These are phyloP conservation scores for Torulaspora pretoriensis DNA, from an alignment of 1,139 yeast species.

Conservation along the genomic window DNA sequence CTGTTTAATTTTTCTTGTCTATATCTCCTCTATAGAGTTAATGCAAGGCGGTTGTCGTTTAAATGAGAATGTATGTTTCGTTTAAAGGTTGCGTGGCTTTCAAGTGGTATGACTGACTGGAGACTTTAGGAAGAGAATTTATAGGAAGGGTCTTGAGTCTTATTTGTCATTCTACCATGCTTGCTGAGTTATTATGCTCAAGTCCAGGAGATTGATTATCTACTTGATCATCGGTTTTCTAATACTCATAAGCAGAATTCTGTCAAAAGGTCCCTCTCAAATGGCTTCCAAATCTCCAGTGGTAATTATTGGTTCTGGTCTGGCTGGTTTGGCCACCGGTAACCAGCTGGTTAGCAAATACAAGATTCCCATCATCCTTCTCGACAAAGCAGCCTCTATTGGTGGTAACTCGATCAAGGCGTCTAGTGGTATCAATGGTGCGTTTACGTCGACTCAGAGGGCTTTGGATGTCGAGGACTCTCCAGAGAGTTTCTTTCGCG, in stretches of 20 bases:
- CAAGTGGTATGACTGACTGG: background rate
- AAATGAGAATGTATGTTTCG: background rate
- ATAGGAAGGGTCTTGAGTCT: background rate
- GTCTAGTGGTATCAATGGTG: constrained; percentile 78
- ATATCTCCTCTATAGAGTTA: constrained; percentile 4
- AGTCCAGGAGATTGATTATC: constrained; percentile 5
- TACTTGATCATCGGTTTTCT: constrained; percentile 3
- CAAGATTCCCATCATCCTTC: constrained; percentile 50
- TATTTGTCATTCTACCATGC: background rate
- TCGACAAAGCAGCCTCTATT: constrained; percentile 60
- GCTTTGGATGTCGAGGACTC: constrained; percentile 49
- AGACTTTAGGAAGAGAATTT: background rate
- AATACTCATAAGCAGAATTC: constrained; percentile 1
- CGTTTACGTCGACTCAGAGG: constrained; percentile 59
- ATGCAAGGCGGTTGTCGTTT: constrained; percentile 2
- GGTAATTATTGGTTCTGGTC: constrained; percentile 73
- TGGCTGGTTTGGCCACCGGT: constrained; percentile 76
- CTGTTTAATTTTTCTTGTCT: background rate
- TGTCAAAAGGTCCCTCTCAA: constrained; percentile 2
- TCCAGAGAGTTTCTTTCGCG: constrained; percentile 56
- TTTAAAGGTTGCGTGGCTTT: background rate
- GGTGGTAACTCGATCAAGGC: constrained; percentile 84
- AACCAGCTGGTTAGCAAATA: constrained; percentile 54
- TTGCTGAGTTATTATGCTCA: constrained; percentile 2
- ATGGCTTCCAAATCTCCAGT: constrained; percentile 36